Percentiles rank a stretch among this genome's conserved stretches.
phyloP scores from a whole-genome alignment of 1,139 yeast species.

The Schwanniomyces etchellsii region DNA sequence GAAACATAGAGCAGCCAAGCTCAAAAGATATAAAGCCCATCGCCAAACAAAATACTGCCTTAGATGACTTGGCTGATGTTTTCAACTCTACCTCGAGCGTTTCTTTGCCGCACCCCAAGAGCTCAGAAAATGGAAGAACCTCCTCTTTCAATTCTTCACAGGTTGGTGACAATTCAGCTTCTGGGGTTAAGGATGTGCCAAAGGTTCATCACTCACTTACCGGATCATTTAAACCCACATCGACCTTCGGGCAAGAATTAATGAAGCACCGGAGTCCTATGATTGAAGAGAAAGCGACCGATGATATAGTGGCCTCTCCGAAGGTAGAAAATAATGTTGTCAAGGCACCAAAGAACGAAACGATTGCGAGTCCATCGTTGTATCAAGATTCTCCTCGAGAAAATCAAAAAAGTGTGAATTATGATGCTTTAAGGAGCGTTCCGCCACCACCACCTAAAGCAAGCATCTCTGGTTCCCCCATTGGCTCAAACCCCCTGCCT shows the following conservation, averaged over 20 bases:
- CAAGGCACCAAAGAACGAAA: not conserved
- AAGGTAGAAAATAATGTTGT: not conserved
- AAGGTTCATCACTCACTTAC: slow-evolving; percentile 34
- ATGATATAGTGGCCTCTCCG: slow-evolving; percentile 7
- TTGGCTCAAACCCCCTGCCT: slow-evolving; percentile 4
- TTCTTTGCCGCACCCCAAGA: no score
- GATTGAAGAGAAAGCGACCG: slow-evolving; percentile 16
- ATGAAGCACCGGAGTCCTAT: slow-evolving; percentile 25
- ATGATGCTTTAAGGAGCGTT: slow-evolving; percentile 43
- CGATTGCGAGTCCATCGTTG: slow-evolving; percentile 4
- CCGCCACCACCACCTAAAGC: slow-evolving; percentile 39
- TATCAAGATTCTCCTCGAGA: not conserved
- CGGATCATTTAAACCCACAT: slow-evolving; percentile 50
- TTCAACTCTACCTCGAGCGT: slow-evolving; percentile 37
- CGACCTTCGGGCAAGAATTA: slow-evolving; percentile 63
- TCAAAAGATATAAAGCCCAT: slow-evolving; percentile 12
- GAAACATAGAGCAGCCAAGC: not conserved
- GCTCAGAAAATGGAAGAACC: slow-evolving; percentile 14
- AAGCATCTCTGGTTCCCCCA: not conserved
- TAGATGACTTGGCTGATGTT: slow-evolving; percentile 61
- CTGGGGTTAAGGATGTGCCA: slow-evolving; percentile 27
- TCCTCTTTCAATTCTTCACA: slow-evolving; percentile 3
- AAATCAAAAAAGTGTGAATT: slow-evolving; percentile 20
- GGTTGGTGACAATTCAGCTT: slow-evolving; percentile 13
- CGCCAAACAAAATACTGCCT: slow-evolving; percentile 43